Conservation (phyloP, 2,329 filamentous ascomycete species). For the Didymellaceae sp. region DNA sequence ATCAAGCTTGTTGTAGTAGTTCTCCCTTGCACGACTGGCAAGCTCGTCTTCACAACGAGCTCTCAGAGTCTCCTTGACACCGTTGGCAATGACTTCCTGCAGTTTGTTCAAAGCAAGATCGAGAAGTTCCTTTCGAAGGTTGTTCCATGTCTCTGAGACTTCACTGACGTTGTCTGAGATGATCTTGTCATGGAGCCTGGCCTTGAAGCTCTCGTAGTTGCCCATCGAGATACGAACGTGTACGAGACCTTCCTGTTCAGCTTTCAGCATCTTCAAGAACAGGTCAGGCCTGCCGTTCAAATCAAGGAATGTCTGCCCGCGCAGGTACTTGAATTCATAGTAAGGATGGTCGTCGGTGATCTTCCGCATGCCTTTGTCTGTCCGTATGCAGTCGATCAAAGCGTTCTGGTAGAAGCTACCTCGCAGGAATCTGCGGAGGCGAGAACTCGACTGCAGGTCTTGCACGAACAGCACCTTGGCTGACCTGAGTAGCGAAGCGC, state of each 20-base stretch:
- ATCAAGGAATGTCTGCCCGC: constrained; percentile 83
- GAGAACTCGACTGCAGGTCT: constrained; percentile 85
- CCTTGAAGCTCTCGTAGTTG: constrained; percentile 76
- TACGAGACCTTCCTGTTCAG: constrained; percentile 90
- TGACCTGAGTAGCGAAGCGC: constrained; percentile 75
- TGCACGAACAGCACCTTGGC: constrained; percentile 90
- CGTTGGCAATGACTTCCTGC: constrained; percentile 82
- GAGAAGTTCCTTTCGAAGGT: constrained; percentile 82
- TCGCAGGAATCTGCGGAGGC: constrained; percentile 86
- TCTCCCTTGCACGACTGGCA: constrained; percentile 84
- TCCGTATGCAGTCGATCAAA: constrained; percentile 84
- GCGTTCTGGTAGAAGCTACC: constrained; percentile 83
- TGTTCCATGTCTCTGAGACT: constrained; percentile 93
- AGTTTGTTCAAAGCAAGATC: constrained; percentile 82
- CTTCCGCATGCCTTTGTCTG: constrained; percentile 89
- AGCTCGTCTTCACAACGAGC: constrained; percentile 94
- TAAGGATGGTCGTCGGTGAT: constrained; percentile 96
- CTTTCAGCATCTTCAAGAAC: constrained; percentile 96
- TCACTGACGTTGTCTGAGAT: constrained; percentile 96
- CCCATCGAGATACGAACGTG: constrained; percentile 83
- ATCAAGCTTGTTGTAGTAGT: constrained; percentile 87
- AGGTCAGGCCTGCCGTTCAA: constrained; percentile 84
- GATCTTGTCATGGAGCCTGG: constrained; percentile 80
- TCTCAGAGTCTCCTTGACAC: constrained; percentile 91
- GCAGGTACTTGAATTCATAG: constrained; percentile 96